Evolutionary conservation across 176 grass and related monocot genomes (phyloP).

Genomic region (Musa beccarii): DNA sequence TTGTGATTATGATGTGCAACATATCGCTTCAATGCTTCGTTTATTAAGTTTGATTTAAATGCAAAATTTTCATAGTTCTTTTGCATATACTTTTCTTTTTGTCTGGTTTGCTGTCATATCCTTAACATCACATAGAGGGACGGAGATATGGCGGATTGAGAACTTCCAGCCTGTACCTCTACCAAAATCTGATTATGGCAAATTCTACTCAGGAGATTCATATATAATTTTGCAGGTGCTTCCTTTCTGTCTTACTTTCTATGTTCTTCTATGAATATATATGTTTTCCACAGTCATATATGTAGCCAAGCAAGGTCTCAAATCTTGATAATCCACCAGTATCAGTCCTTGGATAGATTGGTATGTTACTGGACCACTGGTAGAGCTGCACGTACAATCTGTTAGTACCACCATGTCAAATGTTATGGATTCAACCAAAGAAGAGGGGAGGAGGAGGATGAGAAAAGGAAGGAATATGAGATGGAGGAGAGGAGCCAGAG

Average conservation of each 20-base stretch:
- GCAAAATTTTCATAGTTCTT: background rate
- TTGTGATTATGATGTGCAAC: background rate
- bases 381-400: too few relatives aligned
- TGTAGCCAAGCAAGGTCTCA: background rate
- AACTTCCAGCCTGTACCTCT: slow-evolving; percentile 83
- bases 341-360: too few relatives aligned
- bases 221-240: slow-evolving; percentile 83
- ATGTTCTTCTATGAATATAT: background rate
- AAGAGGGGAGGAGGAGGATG: too few relatives aligned
- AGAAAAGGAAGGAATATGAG: too few relatives aligned
- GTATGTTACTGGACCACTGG: too few relatives aligned
- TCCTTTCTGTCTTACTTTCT: background rate
- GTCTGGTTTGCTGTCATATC: slow-evolving; percentile 1
- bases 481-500: too few relatives aligned
- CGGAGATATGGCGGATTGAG: slow-evolving; percentile 91
- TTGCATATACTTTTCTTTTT: background rate
- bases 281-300: background rate
- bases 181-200: slow-evolving; percentile 75
- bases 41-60: background rate
- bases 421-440: too few relatives aligned
- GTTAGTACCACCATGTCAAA: too few relatives aligned
- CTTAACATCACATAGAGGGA: slow-evolving; percentile 65
- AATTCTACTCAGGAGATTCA: slow-evolving; percentile 96
- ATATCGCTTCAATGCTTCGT: background rate
- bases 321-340: too few relatives aligned